Evolutionary conservation across 2,329 filamentous ascomycete genomes (phyloP), one percentile per base, ranked within the genome.

Genomic region (Aureobasidium sp.): DNA sequence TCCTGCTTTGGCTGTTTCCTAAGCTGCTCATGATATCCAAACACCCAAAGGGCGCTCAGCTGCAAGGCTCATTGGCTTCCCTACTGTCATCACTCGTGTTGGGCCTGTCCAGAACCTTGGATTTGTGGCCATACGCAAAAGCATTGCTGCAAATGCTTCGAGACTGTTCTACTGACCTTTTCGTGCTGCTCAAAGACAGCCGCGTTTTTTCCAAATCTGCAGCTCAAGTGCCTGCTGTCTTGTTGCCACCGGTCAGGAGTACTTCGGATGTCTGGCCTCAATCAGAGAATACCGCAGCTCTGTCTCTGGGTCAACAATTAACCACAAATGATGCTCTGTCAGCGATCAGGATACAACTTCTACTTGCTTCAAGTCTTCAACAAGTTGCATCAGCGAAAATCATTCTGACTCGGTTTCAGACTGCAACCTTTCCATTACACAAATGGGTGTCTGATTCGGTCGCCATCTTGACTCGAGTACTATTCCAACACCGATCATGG

Each of bases 1-100:
- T 86, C 27, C 77, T 81, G 64, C 71, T 82, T 27, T 83, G 80
- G 79, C 72, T 87, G 36, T 71, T 82, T 42, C 77, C 82, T 17
- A 80, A 79, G 57, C 69, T 86, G 36, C 70, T 85, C 55, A 74
- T 76, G 37, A 67, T 85, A 42, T 72, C 79, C 50, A 74, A 75
- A 47, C 71, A 73, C 56, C 73, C 75, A 62, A 74, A 74, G 39
- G 74, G 77, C 62, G 69, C 75, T 29, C 64, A 67, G 23, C 68
- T 83, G 10, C 75, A 76, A 53, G 68, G 76, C 27, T 72, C 73
- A 63, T 65, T 73, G 7, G 64, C 66, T 15, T 65, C 69, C 17
- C 65, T 80, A 44, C 68, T 80, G n/a, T 64, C 65, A 27, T 70
- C 70, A 2, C 73, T 74, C 68, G 62, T 79, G 48, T 64, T 64